Evolutionary conservation across 2,329 filamentous ascomycete genomes (phyloP), one percentile per base, ranked within the genome.

Genomic region (Botrytis byssoidea): DNA sequence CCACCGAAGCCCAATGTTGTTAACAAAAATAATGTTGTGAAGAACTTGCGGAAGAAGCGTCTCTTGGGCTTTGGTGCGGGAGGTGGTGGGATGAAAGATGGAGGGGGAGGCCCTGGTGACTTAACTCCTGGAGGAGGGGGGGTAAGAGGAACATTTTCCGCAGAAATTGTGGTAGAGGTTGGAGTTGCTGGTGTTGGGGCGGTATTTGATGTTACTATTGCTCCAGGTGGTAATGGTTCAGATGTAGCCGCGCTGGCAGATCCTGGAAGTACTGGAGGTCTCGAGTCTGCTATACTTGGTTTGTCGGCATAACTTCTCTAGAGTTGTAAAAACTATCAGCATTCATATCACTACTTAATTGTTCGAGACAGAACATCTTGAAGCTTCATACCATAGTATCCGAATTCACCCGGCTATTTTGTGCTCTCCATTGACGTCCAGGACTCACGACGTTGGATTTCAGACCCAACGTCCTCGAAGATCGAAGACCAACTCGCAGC

Each of bases 1-100:
- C 94, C 94, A 73, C 89, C 93, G 80, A 97, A 99, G 57, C 92
- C 91, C 63, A 97, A 83, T 9, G 90, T 89, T 40, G 92, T 90
- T 42, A 98, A 88, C 63, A 97, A 83, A 75, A 95, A 85, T 67
- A 98, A 83, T 72, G 92, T 93, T 77, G 95, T 84, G 74, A 98
- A 84, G 81, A 92, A 89, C 76, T 93, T 89, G 86, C 89, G 92
- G 81, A 97, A 89, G 74, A 92, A 89, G 76, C 92, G 88, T 85
- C 89, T 74, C 85, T 88, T 89, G 78, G 86, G 89, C 85, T 85
- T 86, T 83, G 80, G 85, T 78, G 79, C 84, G 76, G 83, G 81
- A 74, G 82, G 80, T 82, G 83, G 76, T 80, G 80, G 70, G 63
- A 81, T 78, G 63, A 84, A 81, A 73, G 83, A 81, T 65, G 83